Base-by-base conservation (phyloP, 139 green algal genomes). In the Chlorella ohadii region DNA sequence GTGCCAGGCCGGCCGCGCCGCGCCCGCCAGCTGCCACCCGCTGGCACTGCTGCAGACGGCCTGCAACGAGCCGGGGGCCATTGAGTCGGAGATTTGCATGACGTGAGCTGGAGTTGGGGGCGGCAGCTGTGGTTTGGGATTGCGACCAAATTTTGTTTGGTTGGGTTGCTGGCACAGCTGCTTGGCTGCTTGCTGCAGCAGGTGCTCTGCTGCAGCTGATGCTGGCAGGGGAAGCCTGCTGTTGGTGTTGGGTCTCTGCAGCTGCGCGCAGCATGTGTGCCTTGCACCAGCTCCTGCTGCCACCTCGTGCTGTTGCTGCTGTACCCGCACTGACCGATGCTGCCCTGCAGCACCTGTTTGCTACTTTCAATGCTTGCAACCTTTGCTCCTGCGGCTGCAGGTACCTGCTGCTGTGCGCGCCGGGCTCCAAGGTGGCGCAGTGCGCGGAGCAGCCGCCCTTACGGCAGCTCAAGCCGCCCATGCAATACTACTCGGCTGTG, bases 31-130 rank as follows among this genome's bases (percentile, higher is more conserved):
- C 79, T 78, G 79, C 79, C 23, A 20, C 16, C 79, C 79, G 6
- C 67, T 84, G 79, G 33, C 6, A 3, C 79, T 84, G 9, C 55
- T 84, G 79, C 79, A 78, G 47, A 84, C 79, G 23, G 79, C 63
- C 11, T 84, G 79, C 66, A 66, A 51, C 31, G 79, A 84, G 79
- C 64, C 64, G 31, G 64, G 64, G 19, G 33, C 27, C 70, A 68
- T 31, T 15, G 63, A 33, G 1, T 38, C 59, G 9, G 56, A 57
- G 2, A 55, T 55, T 12, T 84, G 79, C 66, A 70, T 34, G 13
- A 66, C 12, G 79, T 67, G 66, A 38, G 78, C n/a, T 81, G 75
- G 9, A 6, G 47, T 23, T n/a, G 44, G 51, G 2, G 15, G 51
- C 11, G 15, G 51, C 51, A 59, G 51, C 11, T 2, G 51, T 51